A percentile compares a stretch with the other conserved stretches of the same genome.
Conservation (phyloP, 2,329 filamentous ascomycete species). For the Neofusicoccum ribis region DNA sequence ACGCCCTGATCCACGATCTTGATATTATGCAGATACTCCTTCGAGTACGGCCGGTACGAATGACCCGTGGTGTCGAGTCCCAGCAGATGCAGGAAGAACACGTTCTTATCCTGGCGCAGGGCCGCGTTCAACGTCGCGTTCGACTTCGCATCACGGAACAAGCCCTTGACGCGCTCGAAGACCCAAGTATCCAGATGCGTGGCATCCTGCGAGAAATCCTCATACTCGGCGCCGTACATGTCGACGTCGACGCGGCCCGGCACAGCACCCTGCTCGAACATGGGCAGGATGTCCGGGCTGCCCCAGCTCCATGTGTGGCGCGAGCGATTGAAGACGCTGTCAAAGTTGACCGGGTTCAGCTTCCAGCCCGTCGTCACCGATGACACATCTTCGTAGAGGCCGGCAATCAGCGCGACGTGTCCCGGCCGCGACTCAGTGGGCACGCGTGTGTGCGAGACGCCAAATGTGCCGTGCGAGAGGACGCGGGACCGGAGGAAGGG, state of each 20-base stretch:
- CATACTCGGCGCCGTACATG: conserved; percentile 78
- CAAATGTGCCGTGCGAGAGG: conserved; percentile 88
- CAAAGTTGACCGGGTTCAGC: conserved; percentile 95
- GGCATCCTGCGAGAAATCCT: conserved; percentile 86
- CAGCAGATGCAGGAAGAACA: conserved; percentile 93
- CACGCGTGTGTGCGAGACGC: conserved; percentile 93
- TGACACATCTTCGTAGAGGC: conserved; percentile 96
- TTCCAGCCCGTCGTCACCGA: conserved; percentile 98
- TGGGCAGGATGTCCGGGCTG: conserved; percentile 92
- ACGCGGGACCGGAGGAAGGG: conserved; percentile 90
- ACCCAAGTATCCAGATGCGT: conserved; percentile 88
- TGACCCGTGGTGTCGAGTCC: conserved; percentile 92
- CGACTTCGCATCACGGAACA: conserved; percentile 77
- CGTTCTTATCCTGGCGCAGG: conserved; percentile 78
- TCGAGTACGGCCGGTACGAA: conserved; percentile 83
- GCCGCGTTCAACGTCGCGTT: conserved; percentile 73
- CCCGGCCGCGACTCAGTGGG: conserved; percentile 95
- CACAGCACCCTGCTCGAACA: conserved; percentile 93
- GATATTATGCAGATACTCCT: conserved; percentile 92
- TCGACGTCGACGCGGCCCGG: conserved; percentile 85
- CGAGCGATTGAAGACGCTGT: conserved; percentile 97
- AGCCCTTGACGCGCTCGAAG: conserved; percentile 85
- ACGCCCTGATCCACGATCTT: conserved; percentile 92
- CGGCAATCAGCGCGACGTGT: conserved; percentile 94
- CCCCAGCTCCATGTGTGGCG: conserved; percentile 99